Evolutionary conservation across 2,329 filamentous ascomycete genomes (phyloP), one percentile per base, ranked within the genome.

Genomic region (Dactylella cylindrospora): DNA sequence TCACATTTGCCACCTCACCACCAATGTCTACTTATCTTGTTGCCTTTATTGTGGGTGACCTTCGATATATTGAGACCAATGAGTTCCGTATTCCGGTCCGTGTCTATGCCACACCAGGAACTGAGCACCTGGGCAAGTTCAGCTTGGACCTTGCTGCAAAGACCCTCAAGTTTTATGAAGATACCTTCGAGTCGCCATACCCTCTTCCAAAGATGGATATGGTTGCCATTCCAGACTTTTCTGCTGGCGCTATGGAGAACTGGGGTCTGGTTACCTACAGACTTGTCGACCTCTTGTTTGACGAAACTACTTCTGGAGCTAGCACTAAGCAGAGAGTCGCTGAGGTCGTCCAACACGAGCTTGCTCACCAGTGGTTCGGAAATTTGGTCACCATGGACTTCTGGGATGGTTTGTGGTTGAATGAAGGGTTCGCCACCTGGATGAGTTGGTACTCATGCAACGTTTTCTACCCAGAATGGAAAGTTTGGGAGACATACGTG

Each of bases 301-400:
- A 97, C 69, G 89, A 96, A 74, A 93, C 94, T 79, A 86, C 82
- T 2, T 93, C 88, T 70, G 87, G 90, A 70, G 90, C 91, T 15
- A 85, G 86, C 29, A 88, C 85, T 64, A 96, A 95, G 77, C 87
- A 96, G 76, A 84, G 90, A 31, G 88, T 97, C 50, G 91, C 91
- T 46, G 91, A 96, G 73, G 89, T 93, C 32, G 91, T 97, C 22
- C 90, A 96, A 78, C 91, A 97, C 76, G 91, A 97, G 73, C 78
- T 97, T 71, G 91, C 91, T 32, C 91, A 97, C 75, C 91, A 96
- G 74, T 97, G 91, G 91, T 97, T 97, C 71, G 91, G 91, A 65
- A 96, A 97, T 76, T 77, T 96, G 47, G 91, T 96, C 22, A 96
- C 91, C 47, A 96, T 96, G 90, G 90, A 95, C 73, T 96, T 94